These are phyloP conservation scores for Dipodascus albidus DNA, from an alignment of 805 yeast species.

Conservation along the genomic window DNA sequence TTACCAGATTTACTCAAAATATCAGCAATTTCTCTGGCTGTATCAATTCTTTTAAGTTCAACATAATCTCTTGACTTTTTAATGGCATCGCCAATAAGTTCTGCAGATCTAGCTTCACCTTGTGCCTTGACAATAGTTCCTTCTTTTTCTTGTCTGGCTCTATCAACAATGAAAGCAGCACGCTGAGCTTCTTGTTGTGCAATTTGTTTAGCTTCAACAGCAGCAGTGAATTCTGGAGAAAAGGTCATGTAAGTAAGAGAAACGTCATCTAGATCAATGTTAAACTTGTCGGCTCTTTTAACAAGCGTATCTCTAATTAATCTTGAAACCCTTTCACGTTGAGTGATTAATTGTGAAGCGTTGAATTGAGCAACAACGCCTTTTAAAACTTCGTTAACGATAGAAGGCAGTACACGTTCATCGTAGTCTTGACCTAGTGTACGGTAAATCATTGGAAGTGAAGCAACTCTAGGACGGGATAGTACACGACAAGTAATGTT, in stretches of 20 bases:
- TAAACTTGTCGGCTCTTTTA: constrained; percentile 85
- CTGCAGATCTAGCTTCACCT: constrained; percentile 98
- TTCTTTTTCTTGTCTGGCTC: constrained; percentile 95
- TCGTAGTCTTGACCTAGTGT: constrained; percentile 93
- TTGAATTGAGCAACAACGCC: constrained; percentile 97
- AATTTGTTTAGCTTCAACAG: constrained; percentile 97
- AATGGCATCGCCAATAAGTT: constrained; percentile 97
- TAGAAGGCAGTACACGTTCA: constrained; percentile 94
- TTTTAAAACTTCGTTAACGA: constrained; percentile 93
- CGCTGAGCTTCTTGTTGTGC: constrained; percentile 99
- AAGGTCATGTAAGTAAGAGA: constrained; percentile 95
- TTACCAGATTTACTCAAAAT: constrained; percentile 83
- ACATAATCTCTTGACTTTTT: constrained; percentile 93
- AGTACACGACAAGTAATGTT: constrained; percentile 97
- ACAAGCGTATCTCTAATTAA: constrained; percentile 83
- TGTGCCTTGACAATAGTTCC: constrained; percentile 93
- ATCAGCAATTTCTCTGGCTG: constrained; percentile 89
- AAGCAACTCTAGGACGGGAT: constrained; percentile 70
- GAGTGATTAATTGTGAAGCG: constrained; percentile 97
- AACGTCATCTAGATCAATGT: constrained; percentile 84
- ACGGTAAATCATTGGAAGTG: constrained; percentile 77
- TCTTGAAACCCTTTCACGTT: constrained; percentile 90
- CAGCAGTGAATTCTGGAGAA: constrained; percentile 93
- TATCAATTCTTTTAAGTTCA: constrained; percentile 91
- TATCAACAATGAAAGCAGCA: constrained; percentile 94